Base-by-base conservation (phyloP, 2,329 filamentous ascomycete species). In the Metarhizium anisopliae region DNA sequence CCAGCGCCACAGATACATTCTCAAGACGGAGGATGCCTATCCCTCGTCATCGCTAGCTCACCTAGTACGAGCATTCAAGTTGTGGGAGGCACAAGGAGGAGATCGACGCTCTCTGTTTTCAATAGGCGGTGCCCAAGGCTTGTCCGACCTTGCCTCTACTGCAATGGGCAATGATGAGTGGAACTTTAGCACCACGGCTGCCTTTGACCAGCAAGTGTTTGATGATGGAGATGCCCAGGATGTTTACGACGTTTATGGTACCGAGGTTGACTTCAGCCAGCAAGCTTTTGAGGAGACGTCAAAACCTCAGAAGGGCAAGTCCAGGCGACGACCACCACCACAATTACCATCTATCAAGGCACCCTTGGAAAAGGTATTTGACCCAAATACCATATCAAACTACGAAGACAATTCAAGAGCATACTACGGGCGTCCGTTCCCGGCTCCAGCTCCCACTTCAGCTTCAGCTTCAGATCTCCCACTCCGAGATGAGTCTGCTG, bases 71-170 rank as follows among this genome's bases (percentile, higher is more conserved):
- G 84, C 82, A 13, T 93, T 87, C 71, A 86, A 84, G 65, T 66
- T 85, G 20, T 93, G 89, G 89, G 88, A 92, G 67, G 79, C 84
- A 7, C 80, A 83, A 61, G 89, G 89, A 29, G 88, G 88, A 32
- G 83, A 82, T 61, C 80, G 89, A 50, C 82, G 81, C 59, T 86
- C 84, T 16, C 72, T 87, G 1, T 87, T 87, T 59, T 77, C 77
- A 6, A 70, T 76, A 2, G 80, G 80, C 25, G 84, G 83, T 56
- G 83, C 82, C 2, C 80, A 83, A 59, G 78, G 73, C 1, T 74
- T 77, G 13, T 70, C 70, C 1, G 74, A 78, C 30, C 62, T 77
- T 18, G 68, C 70, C 1, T 72, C 75, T 2, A 73, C 74, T 2
- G 72, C 72, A 0, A 63, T 79, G 58, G 74, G 76, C 16, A 77